Evolutionary conservation across 305 asterid species (phyloP).

Genomic region (Caryopteris hybrid): DNA sequence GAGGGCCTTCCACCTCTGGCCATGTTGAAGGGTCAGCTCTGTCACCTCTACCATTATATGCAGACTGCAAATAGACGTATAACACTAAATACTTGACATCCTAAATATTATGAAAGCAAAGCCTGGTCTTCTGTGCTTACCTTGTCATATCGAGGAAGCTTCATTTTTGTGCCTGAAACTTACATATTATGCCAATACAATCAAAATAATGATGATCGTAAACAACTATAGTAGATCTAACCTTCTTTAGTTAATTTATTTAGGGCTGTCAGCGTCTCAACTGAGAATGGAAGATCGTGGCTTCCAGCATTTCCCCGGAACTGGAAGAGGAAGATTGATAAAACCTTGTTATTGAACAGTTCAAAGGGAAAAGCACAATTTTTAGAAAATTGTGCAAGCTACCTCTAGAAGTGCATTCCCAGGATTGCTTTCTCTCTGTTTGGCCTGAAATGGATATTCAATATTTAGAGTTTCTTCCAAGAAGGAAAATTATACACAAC

Average conservation of each 20-base stretch:
- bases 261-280: constrained; percentile 68
- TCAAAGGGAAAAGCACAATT: not conserved
- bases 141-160: constrained; percentile 91
- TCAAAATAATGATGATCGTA: constrained; percentile 10
- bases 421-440: constrained; percentile 74
- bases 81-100: constrained; percentile 23
- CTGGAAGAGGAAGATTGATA: constrained; percentile 32
- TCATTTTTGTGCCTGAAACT: constrained; percentile 72
- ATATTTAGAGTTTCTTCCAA: constrained; percentile 6
- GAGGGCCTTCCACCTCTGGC: constrained; percentile 97
- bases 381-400: constrained; percentile 8
- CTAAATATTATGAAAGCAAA: constrained; percentile 20
- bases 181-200: constrained; percentile 14
- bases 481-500: not conserved
- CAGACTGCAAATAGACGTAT: constrained; percentile 59
- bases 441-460: constrained; percentile 45
- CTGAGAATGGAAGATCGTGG: constrained; percentile 84
- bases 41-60: constrained; percentile 89
- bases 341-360: constrained; percentile 4
- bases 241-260: constrained; percentile 78
- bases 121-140: constrained; percentile 33
- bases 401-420: constrained; percentile 93
- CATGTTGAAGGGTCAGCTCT: constrained; percentile 86
- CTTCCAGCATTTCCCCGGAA: constrained; percentile 99
- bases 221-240: constrained; percentile 24